Evolutionary conservation across 805 yeast genomes (phyloP).

Genomic region (Zygoascus biomembranicola): DNA sequence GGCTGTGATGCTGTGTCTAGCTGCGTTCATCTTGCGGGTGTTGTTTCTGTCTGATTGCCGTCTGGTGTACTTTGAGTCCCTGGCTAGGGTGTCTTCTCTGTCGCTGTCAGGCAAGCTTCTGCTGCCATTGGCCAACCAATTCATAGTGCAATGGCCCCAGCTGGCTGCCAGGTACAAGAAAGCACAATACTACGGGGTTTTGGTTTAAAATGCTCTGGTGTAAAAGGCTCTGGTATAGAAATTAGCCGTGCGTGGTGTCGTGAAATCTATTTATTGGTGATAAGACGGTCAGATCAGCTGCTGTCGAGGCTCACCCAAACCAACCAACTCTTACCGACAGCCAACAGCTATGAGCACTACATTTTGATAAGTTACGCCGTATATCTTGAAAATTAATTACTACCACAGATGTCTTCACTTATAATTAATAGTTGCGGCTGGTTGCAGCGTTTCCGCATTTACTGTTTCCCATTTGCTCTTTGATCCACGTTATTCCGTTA

Average conservation of each 20-base stretch:
- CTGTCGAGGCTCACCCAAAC: too few species aligned
- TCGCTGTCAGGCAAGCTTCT: slow-evolving; percentile 72
- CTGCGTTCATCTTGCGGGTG: slow-evolving; percentile 42
- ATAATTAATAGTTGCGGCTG: too few species aligned
- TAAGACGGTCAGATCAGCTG: too few species aligned
- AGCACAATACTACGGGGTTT: slow-evolving; percentile 69
- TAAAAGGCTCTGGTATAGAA: slow-evolving; percentile 47
- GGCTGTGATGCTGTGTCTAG: slow-evolving; percentile 57
- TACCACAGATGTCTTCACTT: too few species aligned
- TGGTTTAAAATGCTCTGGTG: slow-evolving; percentile 39
- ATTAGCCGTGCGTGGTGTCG: too few species aligned
- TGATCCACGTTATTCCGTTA: too few species aligned
- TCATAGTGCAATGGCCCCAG: slow-evolving; percentile 84
- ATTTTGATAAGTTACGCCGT: too few species aligned
- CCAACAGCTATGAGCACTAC: background rate
- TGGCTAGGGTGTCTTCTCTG: slow-evolving; percentile 70
- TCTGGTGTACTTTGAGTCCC: slow-evolving; percentile 74
- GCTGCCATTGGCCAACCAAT: slow-evolving; percentile 63
- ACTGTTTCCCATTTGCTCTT: too few species aligned
- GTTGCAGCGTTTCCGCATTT: too few species aligned
- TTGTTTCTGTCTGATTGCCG: slow-evolving; percentile 33
- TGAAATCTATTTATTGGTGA: too few species aligned
- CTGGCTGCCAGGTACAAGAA: slow-evolving; percentile 43
- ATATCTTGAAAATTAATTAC: too few species aligned
- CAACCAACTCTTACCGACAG: too few species aligned